A percentile compares a stretch with the other conserved stretches of the same genome.
Evolutionary conservation across 1,284 basidiomycete species (phyloP).

Genomic region (Dichomitus squalens): DNA sequence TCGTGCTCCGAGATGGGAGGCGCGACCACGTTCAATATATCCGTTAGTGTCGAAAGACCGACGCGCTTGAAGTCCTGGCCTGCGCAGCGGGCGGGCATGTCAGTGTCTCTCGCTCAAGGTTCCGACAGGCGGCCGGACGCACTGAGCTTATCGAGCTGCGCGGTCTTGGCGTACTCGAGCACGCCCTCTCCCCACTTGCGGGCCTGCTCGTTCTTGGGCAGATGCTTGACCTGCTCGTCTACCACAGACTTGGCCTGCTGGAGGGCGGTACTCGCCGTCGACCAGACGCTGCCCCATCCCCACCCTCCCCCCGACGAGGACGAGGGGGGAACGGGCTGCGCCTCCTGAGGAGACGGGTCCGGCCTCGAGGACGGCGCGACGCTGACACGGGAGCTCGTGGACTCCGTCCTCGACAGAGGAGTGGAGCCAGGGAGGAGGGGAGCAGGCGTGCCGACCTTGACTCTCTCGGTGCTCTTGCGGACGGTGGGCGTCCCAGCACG

Average conservation of each 20-base stretch:
- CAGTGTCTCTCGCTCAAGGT: background rate
- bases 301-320: conserved; percentile 47
- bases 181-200: conserved; percentile 71
- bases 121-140: conserved; percentile 22
- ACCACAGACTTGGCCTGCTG: conserved; percentile 88
- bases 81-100: conserved; percentile 34
- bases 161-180: conserved; percentile 43
- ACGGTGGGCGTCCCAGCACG: conserved; percentile 72
- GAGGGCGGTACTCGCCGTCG: conserved; percentile 80
- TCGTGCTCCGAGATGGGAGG: conserved; percentile 98
- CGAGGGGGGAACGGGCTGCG: conserved; percentile 16
- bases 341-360: conserved; percentile 24
- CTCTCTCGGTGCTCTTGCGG: conserved; percentile 77
- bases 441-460: conserved; percentile 60
- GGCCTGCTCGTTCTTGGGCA: conserved; percentile 81
- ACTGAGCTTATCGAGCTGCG: conserved; percentile 85
- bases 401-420: conserved; percentile 40
- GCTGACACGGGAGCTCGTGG: conserved; percentile 28
- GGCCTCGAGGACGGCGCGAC: conserved; percentile 28
- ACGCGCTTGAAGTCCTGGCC: conserved; percentile 87
- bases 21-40: conserved; percentile 94
- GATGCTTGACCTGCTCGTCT: conserved; percentile 85
- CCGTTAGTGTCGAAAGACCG: conserved; percentile 85
- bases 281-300: conserved; percentile 90
- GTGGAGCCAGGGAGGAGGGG: conserved; percentile 34